Conservation (phyloP, 2,329 filamentous ascomycete species). For the Trichoderma harzianum region DNA sequence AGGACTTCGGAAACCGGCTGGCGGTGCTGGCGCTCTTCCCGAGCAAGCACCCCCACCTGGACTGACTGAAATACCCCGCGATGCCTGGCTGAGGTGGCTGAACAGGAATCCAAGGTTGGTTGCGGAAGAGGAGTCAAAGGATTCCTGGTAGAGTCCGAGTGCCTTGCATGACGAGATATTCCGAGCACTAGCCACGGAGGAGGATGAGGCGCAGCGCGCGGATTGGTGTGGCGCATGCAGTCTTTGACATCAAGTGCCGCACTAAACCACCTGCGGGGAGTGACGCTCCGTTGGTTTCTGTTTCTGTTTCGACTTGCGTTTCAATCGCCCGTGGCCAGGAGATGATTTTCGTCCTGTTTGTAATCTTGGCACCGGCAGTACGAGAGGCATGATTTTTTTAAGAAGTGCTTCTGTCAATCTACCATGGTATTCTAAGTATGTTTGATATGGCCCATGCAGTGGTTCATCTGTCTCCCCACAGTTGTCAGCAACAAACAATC, state of each 20-base stretch:
- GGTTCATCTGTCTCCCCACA: background rate
- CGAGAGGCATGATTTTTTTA: background rate
- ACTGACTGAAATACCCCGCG: background rate
- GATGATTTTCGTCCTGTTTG: constrained; percentile 1
- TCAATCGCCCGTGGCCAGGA: background rate
- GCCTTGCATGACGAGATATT: constrained; percentile 1
- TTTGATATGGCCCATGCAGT: background rate
- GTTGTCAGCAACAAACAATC: background rate
- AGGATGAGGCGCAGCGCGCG: background rate
- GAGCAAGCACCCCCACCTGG: constrained; percentile 3
- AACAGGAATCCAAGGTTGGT: background rate
- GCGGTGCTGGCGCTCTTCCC: background rate
- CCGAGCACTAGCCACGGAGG: background rate
- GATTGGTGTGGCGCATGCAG: background rate
- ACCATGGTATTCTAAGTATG: background rate
- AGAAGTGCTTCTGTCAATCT: background rate
- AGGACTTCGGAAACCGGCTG: background rate
- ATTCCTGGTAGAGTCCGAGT: background rate
- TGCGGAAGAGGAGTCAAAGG: background rate
- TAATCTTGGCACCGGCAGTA: background rate
- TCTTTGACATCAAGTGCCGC: background rate
- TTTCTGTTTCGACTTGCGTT: constrained; percentile 9
- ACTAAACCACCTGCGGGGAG: background rate
- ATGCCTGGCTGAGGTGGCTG: constrained; percentile 12
- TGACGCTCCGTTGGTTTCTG: background rate